Evolutionary conservation across 176 grass and related monocot genomes (phyloP).

Genomic region (Poa annua): DNA sequence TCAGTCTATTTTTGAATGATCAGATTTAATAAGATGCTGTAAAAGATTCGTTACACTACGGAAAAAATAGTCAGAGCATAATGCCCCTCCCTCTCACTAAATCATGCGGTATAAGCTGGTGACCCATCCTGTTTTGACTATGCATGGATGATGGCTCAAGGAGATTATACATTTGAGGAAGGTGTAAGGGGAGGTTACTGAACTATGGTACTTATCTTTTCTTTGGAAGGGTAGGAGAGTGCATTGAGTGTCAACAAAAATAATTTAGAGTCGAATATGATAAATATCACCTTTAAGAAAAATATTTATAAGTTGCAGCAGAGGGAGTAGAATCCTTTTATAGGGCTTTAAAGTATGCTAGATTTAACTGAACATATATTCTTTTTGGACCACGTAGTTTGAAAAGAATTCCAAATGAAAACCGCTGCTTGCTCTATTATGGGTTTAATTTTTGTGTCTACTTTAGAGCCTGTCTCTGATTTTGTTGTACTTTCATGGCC

Average conservation of each 20-base stretch:
- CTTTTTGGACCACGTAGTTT: not conserved
- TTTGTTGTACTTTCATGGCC: not conserved
- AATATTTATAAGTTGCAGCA: not conserved
- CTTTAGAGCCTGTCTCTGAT: slow-evolving; percentile 14
- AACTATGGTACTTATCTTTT: not conserved
- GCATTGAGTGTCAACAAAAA: not conserved
- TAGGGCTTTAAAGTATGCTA: slow-evolving; percentile 7
- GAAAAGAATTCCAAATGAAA: slow-evolving; percentile 3
- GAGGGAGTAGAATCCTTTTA: not conserved
- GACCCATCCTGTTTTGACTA: not conserved
- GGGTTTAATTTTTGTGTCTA: not conserved
- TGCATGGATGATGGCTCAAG: not conserved
- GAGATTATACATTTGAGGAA: not conserved
- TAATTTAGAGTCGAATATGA: not conserved
- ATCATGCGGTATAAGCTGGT: not conserved
- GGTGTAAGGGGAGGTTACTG: not conserved
- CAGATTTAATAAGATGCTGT: not conserved
- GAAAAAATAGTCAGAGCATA: slow-evolving; percentile 27
- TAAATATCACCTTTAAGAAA: slow-evolving; percentile 1
- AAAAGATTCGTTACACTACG: not conserved
- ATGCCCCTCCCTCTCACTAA: slow-evolving; percentile 25
- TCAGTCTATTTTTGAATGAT: not conserved
- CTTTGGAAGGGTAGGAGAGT: not conserved
- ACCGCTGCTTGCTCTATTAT: not conserved
- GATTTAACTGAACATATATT: slow-evolving; percentile 1